Conservation (phyloP, 176 grass and related monocot species). For the Oryza punctata region DNA sequence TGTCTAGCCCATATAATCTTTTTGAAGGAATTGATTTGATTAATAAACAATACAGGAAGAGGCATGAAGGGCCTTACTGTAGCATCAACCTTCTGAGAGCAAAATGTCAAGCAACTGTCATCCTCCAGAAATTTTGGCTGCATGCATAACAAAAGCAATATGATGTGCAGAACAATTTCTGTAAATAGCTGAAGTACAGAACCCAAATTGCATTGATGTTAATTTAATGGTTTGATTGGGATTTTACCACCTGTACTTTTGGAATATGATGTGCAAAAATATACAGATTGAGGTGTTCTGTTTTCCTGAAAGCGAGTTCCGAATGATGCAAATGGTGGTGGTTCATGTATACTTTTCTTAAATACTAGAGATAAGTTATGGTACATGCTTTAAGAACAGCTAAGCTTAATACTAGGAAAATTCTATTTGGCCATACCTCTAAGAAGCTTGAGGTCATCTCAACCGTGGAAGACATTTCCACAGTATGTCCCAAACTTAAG, state of each 20-base stretch:
- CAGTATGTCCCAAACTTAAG: constrained; percentile 79
- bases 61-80: constrained; percentile 49
- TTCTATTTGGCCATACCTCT: constrained; percentile 64
- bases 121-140: constrained; percentile 79
- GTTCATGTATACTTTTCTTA: neutral
- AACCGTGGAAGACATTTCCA: constrained; percentile 73
- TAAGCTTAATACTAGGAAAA: constrained; percentile 17
- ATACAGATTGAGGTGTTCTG: neutral
- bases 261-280: constrained; percentile 18
- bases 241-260: constrained; percentile 4
- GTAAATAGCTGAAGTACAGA: neutral
- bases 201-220: constrained; percentile 8
- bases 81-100: constrained; percentile 72
- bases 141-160: constrained; percentile 36
- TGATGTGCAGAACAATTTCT: constrained; percentile 4
- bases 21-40: constrained; percentile 1
- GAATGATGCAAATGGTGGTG: neutral
- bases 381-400: constrained; percentile 1
- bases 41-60: neutral
- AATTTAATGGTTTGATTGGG: constrained; percentile 10
- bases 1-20: neutral
- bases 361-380: constrained; percentile 12
- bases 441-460: constrained; percentile 75
- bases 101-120: constrained; percentile 81
- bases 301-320: constrained; percentile 10